These are phyloP conservation scores for Magnolia officinalis DNA, from an alignment of 164 flowering plant genomes.

Conservation along the genomic window DNA sequence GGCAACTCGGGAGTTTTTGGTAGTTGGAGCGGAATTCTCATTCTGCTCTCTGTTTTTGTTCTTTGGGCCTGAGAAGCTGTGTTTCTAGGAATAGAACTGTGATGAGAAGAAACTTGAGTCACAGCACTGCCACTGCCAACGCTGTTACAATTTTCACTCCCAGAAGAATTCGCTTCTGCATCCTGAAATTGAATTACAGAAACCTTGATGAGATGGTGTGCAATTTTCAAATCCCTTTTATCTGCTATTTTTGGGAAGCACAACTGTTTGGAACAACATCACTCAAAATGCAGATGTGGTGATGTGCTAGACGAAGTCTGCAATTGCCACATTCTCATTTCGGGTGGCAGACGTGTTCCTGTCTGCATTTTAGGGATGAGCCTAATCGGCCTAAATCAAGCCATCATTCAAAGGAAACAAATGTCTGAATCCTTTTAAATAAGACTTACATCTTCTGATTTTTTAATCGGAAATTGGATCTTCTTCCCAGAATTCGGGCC, in stretches of 20 bases:
- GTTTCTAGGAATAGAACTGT: conserved; percentile 34
- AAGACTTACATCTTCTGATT: neutral
- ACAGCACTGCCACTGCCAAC: conserved; percentile 9
- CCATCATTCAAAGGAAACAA: neutral
- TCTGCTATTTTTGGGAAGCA: too few species aligned
- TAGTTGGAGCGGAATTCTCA: conserved; percentile 24
- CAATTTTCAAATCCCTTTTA: neutral
- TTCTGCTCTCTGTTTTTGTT: conserved; percentile 17
- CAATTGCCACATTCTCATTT: too few species aligned
- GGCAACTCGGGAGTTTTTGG: conserved; percentile 55
- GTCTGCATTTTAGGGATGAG: neutral
- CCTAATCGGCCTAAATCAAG: neutral
- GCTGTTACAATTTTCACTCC: conserved; percentile 13
- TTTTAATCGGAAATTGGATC: neutral
- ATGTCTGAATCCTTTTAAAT: too few species aligned
- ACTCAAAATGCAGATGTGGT: neutral
- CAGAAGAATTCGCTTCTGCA: conserved; percentile 9
- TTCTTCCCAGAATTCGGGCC: neutral
- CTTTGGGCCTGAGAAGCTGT: conserved; percentile 25
- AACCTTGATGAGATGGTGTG: neutral
- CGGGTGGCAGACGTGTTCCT: too few species aligned
- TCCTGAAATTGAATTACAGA: conserved; percentile 14
- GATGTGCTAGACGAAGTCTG: neutral
- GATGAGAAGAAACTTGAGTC: conserved; percentile 12
- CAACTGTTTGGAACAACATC: neutral